These are phyloP conservation scores for Protea cynaroides DNA, from an alignment of 164 flowering plant genomes.

Conservation along the genomic window DNA sequence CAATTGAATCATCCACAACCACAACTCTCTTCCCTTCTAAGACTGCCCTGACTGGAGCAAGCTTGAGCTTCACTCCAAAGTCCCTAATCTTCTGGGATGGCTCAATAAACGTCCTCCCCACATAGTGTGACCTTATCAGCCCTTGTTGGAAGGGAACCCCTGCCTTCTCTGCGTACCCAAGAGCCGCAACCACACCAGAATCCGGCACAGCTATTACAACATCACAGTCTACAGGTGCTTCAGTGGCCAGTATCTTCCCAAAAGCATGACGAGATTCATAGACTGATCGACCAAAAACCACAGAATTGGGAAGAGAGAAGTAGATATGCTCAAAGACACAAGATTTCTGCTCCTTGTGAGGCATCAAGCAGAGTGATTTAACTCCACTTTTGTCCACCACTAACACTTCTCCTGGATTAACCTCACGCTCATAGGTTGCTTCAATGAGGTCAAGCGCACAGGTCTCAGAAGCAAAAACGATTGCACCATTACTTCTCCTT, in stretches of 20 bases:
- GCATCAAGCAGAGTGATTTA: conserved; percentile 53
- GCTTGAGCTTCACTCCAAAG: conserved; percentile 85
- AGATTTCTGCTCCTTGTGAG: conserved; percentile 54
- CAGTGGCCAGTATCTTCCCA: conserved; percentile 77
- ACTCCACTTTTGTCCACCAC: conserved; percentile 67
- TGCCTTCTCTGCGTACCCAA: conserved; percentile 78
- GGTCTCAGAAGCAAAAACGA: conserved; percentile 89
- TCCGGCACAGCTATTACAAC: conserved; percentile 94
- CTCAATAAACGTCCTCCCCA: conserved; percentile 88
- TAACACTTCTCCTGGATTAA: conserved; percentile 77
- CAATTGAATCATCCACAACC: conserved; percentile 94
- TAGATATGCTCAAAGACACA: conserved; percentile 92
- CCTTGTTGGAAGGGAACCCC: conserved; percentile 83
- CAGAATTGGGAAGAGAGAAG: conserved; percentile 73
- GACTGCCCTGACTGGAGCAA: conserved; percentile 70
- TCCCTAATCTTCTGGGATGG: conserved; percentile 87
- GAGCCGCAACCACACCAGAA: conserved; percentile 89
- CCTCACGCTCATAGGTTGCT: conserved; percentile 82
- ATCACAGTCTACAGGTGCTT: conserved; percentile 87
- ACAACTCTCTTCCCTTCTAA: conserved; percentile 88
- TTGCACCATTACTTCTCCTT: conserved; percentile 76
- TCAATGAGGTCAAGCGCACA: conserved; percentile 90
- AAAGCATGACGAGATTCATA: conserved; percentile 51
- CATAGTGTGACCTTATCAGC: conserved; percentile 76
- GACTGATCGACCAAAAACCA: conserved; percentile 80